These are phyloP conservation scores for Sugiyamaella sp. DNA, from an alignment of 1,139 yeast genomes.

Conservation along the genomic window DNA sequence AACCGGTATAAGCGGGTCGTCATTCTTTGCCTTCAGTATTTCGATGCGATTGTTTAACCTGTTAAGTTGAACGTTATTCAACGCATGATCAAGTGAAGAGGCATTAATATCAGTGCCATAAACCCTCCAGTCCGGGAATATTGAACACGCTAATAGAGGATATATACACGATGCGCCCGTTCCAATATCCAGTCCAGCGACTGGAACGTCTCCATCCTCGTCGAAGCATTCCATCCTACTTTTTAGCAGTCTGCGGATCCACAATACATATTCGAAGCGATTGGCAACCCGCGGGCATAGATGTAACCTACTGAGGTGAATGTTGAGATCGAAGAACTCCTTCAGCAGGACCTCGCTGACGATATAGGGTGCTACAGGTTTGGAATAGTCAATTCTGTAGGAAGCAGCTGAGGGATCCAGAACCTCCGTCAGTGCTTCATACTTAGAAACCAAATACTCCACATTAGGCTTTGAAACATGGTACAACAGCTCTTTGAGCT, in stretches of 20 bases:
- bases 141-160: conserved; percentile 39
- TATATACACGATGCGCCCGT: conserved; percentile 50
- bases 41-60: neutral
- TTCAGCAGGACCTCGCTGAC: conserved; percentile 29
- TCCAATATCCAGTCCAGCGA: conserved; percentile 40
- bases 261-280: conserved; percentile 34
- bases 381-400: conserved; percentile 17
- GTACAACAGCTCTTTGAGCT: neutral
- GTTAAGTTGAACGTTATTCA: conserved; percentile 34
- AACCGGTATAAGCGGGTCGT: neutral
- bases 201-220: too few relatives aligned
- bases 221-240: neutral
- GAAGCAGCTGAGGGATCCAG: neutral
- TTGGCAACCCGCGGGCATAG: conserved; percentile 37
- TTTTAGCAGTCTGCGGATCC: conserved; percentile 29
- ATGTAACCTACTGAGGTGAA: conserved; percentile 27
- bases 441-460: conserved; percentile 1
- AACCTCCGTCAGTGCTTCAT: neutral
- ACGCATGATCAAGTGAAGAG: conserved; percentile 38
- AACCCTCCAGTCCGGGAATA: conserved; percentile 35
- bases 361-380: conserved; percentile 26
- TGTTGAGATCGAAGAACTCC: conserved; percentile 29
- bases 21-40: neutral
- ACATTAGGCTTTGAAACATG: conserved; percentile 11
- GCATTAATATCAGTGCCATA: conserved; percentile 47